A percentile compares a stretch with the other conserved stretches of the same genome.
phyloP scores from a whole-genome alignment of 768 basidiomycete genomes.

The Suillus occidentalis region DNA sequence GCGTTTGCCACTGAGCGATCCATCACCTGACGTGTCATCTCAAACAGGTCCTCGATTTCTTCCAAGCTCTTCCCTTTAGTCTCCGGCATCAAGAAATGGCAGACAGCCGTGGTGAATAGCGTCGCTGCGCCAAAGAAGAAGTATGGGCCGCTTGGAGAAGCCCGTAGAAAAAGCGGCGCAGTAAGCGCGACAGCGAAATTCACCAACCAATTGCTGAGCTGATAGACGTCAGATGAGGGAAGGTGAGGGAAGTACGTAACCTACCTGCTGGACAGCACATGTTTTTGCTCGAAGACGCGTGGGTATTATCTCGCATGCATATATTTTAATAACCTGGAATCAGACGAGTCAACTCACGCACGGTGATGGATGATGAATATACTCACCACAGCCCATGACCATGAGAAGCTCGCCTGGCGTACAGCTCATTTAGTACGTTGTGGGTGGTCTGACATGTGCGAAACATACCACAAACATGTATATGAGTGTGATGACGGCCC shows the following conservation, averaged over 20 bases:
- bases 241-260: slow-evolving; percentile 10
- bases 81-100: slow-evolving; percentile 42
- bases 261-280: slow-evolving; percentile 44
- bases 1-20: neutral
- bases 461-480: slow-evolving; percentile 42
- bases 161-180: slow-evolving; percentile 46
- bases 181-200: slow-evolving; percentile 47
- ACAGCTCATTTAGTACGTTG: neutral
- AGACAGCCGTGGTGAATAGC: slow-evolving; percentile 38
- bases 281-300: slow-evolving; percentile 44
- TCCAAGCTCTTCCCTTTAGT: slow-evolving; percentile 46
- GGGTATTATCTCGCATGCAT: slow-evolving; percentile 49
- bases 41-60: slow-evolving; percentile 40
- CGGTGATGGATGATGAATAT: neutral
- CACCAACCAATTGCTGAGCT: slow-evolving; percentile 31
- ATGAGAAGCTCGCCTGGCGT: neutral
- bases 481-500: slow-evolving; percentile 46
- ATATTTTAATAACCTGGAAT: slow-evolving; percentile 35
- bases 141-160: slow-evolving; percentile 46
- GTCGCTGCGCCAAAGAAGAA: slow-evolving; percentile 45
- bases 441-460: neutral
- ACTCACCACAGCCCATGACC: neutral
- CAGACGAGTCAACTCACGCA: neutral
- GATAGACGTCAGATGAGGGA: slow-evolving; percentile 8
- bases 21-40: slow-evolving; percentile 13